These are phyloP conservation scores for Annulohypoxylon stygium DNA, from an alignment of 495 filamentous ascomycete species.

Conservation along the genomic window DNA sequence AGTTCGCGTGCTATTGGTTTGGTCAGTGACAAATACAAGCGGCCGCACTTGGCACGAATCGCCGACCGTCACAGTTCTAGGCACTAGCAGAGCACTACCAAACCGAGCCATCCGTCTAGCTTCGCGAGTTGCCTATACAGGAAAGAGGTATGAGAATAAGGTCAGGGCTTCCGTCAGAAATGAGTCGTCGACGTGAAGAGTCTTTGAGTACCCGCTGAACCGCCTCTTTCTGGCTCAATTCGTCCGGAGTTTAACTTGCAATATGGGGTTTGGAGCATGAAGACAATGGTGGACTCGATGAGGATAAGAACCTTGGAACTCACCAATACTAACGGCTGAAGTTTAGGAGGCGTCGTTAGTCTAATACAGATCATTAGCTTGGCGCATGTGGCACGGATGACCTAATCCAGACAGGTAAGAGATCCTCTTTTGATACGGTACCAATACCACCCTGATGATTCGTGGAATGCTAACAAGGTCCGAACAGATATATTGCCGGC, in stretches of 20 bases:
- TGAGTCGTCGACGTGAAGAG: not conserved
- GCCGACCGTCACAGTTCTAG: conserved; percentile 18
- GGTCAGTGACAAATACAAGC: conserved; percentile 41
- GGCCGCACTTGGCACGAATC: conserved; percentile 30
- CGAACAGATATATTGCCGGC: conserved; percentile 25
- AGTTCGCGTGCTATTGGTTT: conserved; percentile 32
- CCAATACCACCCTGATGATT: conserved; percentile 23
- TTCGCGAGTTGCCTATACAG: conserved; percentile 27
- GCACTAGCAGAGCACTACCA: conserved; percentile 22
- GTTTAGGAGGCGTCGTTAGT: conserved; percentile 2
- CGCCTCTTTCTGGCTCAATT: not conserved
- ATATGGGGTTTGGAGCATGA: not conserved
- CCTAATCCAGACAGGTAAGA: not conserved
- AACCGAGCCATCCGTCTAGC: conserved; percentile 30
- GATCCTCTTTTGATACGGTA: conserved; percentile 11
- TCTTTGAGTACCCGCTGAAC: not conserved
- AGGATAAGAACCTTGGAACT: not conserved
- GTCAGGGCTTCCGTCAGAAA: not conserved
- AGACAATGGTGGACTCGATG: not conserved
- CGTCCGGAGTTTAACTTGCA: not conserved
- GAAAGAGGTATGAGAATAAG: conserved; percentile 17
- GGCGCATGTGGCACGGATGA: conserved; percentile 1
- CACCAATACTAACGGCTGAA: not conserved
- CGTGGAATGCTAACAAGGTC: conserved; percentile 23
- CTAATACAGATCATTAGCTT: conserved; percentile 5